Base-by-base conservation (phyloP, 495 filamentous ascomycete species). In the Aspergillus baeticus region DNA sequence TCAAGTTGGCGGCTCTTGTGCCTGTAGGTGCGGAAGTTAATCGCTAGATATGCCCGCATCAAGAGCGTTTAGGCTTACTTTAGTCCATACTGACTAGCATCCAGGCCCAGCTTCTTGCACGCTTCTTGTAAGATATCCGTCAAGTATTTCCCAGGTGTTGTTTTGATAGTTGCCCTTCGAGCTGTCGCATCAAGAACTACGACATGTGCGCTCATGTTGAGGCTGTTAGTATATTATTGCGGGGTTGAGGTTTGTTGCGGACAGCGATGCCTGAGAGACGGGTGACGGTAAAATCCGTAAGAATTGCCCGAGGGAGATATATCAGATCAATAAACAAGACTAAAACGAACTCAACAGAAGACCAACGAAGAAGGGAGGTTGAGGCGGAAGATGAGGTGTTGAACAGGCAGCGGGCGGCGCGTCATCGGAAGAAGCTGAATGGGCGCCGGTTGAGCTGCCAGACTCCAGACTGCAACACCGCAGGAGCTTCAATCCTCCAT, bases 51-150 rank as follows among this genome's bases (percentile, higher is more conserved):
- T n/a, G 26, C 13, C 13, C 23, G 29, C 7, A 22, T 47, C 43
- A 6, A 20, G 49, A 35, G 43, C 22, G 33, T 29, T n/a, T 34
- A 29, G 18, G 33, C 83, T 64, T 76, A 91, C 89, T 94, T 97
- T 15, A 98, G 75, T 20, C 84, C 81, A 75, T 91, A 91, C 51
- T 86, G 86, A 47, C 81, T 85, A n/a, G 88, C 66, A 52, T 85
- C 80, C 10, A 92, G 66, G 37, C 84, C 84, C 57, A 92, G 79
- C 70, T 92, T 96, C 54, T 73, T 72, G 65, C 93, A 98, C 38
- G 92, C 92, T 69, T 98, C 90, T 51, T 88, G 79, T 21, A 95
- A 73, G 2, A 98, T 78, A 69, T 97, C 92, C 23, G 86, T 86
- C 51, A 98, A 71, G 55, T 87, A 83, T 57, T 84, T 96, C 23